A percentile compares a stretch with the other conserved stretches of the same genome.
phyloP scores from a whole-genome alignment of 177 flowering plant genomes.

The Tripterygium wilfordii region DNA sequence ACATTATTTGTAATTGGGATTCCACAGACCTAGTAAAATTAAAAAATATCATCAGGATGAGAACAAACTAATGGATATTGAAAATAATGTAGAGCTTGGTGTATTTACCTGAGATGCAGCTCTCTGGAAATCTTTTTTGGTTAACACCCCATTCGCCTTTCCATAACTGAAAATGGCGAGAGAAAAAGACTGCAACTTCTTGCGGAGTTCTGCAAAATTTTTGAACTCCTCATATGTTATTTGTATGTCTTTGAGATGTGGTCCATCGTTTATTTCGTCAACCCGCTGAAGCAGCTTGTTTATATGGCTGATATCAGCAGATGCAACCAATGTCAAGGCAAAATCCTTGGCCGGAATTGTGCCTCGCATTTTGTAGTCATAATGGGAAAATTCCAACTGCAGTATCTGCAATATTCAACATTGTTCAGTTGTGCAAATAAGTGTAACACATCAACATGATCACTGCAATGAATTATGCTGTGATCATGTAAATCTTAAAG shows the following conservation, averaged over 20 bases:
- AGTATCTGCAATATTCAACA: constrained; percentile 42
- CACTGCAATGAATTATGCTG: too few relatives aligned
- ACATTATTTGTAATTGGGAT: constrained; percentile 46
- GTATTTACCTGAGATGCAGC: constrained; percentile 69
- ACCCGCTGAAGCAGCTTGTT: constrained; percentile 64
- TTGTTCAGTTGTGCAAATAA: not conserved
- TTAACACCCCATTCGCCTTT: constrained; percentile 59
- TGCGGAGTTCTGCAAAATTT: constrained; percentile 69
- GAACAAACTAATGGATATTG: too few relatives aligned
- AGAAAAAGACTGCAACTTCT: constrained; percentile 47
- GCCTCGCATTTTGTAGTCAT: constrained; percentile 59
- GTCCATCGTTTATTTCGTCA: constrained; percentile 45
- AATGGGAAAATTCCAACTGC: constrained; percentile 74
- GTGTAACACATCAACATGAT: not conserved
- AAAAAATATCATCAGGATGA: not conserved
- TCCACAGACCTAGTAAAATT: constrained; percentile 62
- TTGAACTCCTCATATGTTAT: constrained; percentile 70
- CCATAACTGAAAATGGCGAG: constrained; percentile 75
- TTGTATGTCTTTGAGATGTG: constrained; percentile 36
- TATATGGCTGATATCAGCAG: constrained; percentile 76
- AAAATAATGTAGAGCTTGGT: too few relatives aligned
- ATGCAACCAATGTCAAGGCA: constrained; percentile 84
- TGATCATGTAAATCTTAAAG: too few relatives aligned
- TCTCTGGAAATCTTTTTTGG: constrained; percentile 70
- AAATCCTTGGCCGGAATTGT: constrained; percentile 81